These are phyloP conservation scores for Epichloe typhina DNA, from an alignment of 2,329 filamentous ascomycete genomes.

Conservation along the genomic window DNA sequence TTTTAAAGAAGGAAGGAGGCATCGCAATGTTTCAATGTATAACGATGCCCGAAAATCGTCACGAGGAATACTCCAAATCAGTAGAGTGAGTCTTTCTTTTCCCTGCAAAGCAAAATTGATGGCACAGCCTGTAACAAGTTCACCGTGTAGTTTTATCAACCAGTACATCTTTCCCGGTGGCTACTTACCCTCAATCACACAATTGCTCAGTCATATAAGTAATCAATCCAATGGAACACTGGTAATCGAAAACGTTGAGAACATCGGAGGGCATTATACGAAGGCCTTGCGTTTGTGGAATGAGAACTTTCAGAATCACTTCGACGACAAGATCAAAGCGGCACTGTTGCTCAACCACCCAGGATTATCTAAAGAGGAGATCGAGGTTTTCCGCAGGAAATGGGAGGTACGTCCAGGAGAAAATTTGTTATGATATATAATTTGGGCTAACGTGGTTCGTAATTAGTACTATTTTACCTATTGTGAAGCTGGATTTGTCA, in stretches of 20 bases:
- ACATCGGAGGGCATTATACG: conserved; percentile 62
- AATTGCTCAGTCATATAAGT: conserved; percentile 46
- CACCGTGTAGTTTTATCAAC: conserved; percentile 46
- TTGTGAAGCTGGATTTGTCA: conserved; percentile 60
- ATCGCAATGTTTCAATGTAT: conserved; percentile 65
- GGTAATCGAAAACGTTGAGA: conserved; percentile 54
- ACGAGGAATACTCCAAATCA: conserved; percentile 50
- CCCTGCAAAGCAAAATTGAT: not conserved
- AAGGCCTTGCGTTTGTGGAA: conserved; percentile 57
- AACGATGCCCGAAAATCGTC: conserved; percentile 58
- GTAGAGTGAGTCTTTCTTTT: conserved; percentile 38
- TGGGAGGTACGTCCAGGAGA: conserved; percentile 43
- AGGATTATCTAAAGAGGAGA: conserved; percentile 44
- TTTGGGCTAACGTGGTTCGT: conserved; percentile 6
- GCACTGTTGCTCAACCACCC: conserved; percentile 45
- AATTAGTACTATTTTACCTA: conserved; percentile 59
- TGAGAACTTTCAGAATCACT: conserved; percentile 51
- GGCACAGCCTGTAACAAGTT: conserved; percentile 2
- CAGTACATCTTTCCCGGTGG: conserved; percentile 72
- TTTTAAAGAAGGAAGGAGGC: conserved; percentile 53
- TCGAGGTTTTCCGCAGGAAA: conserved; percentile 55
- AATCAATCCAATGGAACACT: conserved; percentile 47
- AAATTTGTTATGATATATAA: not conserved
- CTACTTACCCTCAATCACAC: conserved; percentile 47
- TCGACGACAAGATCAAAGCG: conserved; percentile 45